phyloP scores from a whole-genome alignment of 441 rosid species.

The Gossypium schwendimanii region DNA sequence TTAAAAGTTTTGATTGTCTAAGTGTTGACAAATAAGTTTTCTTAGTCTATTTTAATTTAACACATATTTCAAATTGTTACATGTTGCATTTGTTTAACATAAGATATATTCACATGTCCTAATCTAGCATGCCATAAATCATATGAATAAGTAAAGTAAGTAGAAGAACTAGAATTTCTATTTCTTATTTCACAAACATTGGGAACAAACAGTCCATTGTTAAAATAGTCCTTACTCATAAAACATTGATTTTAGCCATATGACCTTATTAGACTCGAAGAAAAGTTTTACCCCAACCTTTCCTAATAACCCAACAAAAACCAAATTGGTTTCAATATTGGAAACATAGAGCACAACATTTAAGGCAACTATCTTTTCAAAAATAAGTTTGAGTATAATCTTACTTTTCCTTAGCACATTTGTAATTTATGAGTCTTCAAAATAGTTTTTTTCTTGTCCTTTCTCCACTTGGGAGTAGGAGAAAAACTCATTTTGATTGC shows the following conservation, averaged over 20 bases:
- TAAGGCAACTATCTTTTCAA: not conserved
- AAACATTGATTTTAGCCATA: not conserved
- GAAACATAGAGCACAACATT: not conserved
- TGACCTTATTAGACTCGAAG: not conserved
- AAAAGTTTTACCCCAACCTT: not conserved
- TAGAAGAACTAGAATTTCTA: not conserved
- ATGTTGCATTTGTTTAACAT: not conserved
- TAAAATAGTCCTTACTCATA: not conserved
- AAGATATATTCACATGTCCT: not conserved
- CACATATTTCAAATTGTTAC: not conserved
- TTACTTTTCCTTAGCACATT: not conserved
- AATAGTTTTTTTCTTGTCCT: not conserved
- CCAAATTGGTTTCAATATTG: not conserved
- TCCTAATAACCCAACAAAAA: not conserved
- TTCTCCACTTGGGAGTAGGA: not conserved
- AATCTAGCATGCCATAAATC: not conserved
- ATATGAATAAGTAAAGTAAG: not conserved
- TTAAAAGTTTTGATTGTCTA: not conserved
- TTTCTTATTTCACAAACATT: not conserved
- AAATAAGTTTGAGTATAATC: not conserved
- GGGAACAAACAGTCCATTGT: not conserved
- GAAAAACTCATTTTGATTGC: not conserved
- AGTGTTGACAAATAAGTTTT: not conserved
- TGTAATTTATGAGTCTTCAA: not conserved
- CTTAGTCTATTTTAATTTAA: not conserved